These are phyloP conservation scores for Hyphopichia wangnamkhiaoensis DNA, from an alignment of 1,139 yeast species.

Conservation along the genomic window DNA sequence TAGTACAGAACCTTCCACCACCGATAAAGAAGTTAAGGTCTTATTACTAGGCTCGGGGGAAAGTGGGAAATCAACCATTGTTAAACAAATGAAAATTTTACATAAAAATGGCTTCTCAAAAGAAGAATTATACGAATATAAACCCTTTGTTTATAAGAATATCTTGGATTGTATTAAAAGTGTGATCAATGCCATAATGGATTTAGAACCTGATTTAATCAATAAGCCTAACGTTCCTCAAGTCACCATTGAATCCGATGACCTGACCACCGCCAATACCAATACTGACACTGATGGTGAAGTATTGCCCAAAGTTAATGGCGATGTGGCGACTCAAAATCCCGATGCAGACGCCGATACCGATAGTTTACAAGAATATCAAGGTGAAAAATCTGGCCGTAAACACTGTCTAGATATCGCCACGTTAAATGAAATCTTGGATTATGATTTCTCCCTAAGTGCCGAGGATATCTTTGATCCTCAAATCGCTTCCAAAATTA, in stretches of 20 bases:
- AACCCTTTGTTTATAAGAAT: conserved; percentile 70
- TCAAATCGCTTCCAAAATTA: conserved; percentile 46
- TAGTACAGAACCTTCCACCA: conserved; percentile 1
- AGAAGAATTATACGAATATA: conserved; percentile 64
- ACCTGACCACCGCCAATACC: conserved; percentile 3
- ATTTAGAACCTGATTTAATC: conserved; percentile 51
- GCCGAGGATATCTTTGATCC: conserved; percentile 47
- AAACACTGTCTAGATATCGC: conserved; percentile 29
- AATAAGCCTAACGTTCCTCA: conserved; percentile 13
- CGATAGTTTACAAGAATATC: conserved; percentile 13
- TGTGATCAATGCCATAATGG: conserved; percentile 57
- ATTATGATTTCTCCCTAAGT: conserved; percentile 51
- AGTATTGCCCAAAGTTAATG: background rate
- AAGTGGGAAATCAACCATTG: conserved; percentile 75
- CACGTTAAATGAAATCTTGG: conserved; percentile 50
- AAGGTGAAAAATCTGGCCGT: conserved; percentile 13
- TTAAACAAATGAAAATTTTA: conserved; percentile 72
- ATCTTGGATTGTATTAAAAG: conserved; percentile 66
- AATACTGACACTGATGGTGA: conserved; percentile 5
- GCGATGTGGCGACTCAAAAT: too few species aligned
- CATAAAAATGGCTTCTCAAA: conserved; percentile 70
- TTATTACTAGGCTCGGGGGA: conserved; percentile 77
- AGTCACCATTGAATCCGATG: conserved; percentile 7
- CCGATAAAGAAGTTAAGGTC: conserved; percentile 55
- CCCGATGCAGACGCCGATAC: too few species aligned